These are phyloP conservation scores for Punctularia strigosozonata DNA, from an alignment of 768 basidiomycete species.

Conservation along the genomic window DNA sequence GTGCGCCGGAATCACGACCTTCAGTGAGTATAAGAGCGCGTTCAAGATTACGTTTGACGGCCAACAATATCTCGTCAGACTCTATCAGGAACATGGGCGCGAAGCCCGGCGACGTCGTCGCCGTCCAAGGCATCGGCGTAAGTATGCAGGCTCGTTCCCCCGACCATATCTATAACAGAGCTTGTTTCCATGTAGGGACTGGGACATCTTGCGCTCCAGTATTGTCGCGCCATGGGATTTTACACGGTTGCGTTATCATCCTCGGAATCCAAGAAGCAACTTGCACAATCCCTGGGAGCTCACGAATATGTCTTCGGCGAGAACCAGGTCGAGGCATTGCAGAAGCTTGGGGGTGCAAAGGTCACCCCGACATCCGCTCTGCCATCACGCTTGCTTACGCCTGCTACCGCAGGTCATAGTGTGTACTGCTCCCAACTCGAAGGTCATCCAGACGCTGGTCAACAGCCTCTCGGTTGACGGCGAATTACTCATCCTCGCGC, in stretches of 20 bases:
- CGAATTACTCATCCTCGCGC: not conserved
- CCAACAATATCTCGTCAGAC: conserved; percentile 5
- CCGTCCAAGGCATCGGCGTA: conserved; percentile 18
- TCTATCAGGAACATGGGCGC: conserved; percentile 7
- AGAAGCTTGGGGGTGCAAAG: conserved; percentile 20
- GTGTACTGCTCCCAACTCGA: not conserved
- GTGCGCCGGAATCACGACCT: conserved; percentile 16
- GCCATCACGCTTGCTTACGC: no score
- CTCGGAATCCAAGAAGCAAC: conserved; percentile 11
- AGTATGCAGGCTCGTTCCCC: not conserved
- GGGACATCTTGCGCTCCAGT: conserved; percentile 17
- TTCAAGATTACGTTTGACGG: not conserved
- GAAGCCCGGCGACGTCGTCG: conserved; percentile 17
- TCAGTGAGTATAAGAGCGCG: conserved; percentile 7
- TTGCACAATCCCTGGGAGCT: conserved; percentile 19
- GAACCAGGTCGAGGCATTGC: conserved; percentile 11
- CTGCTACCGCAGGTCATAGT: no score
- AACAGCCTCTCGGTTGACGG: not conserved
- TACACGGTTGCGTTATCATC: conserved; percentile 16
- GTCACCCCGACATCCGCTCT: no score
- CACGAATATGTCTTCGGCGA: conserved; percentile 15
- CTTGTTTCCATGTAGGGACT: conserved; percentile 4
- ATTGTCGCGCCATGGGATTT: conserved; percentile 16
- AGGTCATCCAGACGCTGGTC: not conserved
- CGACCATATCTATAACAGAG: not conserved